These are phyloP conservation scores for Vaucheria bursata DNA, from an alignment of 352 stramenopile species.

Conservation along the genomic window DNA sequence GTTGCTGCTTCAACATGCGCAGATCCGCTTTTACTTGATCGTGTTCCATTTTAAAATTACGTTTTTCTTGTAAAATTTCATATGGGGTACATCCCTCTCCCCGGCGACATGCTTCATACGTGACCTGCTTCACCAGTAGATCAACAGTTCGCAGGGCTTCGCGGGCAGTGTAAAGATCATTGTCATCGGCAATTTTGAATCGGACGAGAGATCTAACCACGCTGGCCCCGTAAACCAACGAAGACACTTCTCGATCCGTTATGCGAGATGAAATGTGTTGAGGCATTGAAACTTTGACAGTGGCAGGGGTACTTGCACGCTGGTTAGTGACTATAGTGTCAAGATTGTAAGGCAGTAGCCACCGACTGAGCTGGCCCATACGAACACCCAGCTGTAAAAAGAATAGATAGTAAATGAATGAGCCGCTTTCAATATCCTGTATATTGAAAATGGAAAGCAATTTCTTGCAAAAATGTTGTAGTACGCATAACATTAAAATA, in stretches of 20 bases:
- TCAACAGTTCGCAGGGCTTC: conserved; percentile 26
- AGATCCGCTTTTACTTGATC: too few species aligned
- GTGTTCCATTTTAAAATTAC: too few species aligned
- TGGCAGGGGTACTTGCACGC: conserved; percentile 31
- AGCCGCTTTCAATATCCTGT: neutral
- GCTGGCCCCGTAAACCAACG: conserved; percentile 18
- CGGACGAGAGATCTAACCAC: conserved; percentile 37
- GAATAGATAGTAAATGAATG: neutral
- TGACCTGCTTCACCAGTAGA: conserved; percentile 1
- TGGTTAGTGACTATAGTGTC: conserved; percentile 48
- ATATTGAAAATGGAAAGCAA: conserved; percentile 7
- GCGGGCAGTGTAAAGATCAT: conserved; percentile 48
- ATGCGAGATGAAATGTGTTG: neutral
- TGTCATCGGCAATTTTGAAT: conserved; percentile 52
- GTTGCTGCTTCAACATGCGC: too few species aligned
- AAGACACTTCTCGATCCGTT: conserved; percentile 23
- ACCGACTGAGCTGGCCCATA: conserved; percentile 48
- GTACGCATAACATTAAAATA: neutral
- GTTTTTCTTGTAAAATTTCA: conserved; percentile 20
- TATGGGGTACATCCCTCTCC: conserved; percentile 23
- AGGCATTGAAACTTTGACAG: conserved; percentile 24
- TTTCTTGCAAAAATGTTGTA: too few species aligned
- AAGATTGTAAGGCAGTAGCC: conserved; percentile 48
- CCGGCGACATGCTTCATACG: conserved; percentile 22
- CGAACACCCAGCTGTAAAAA: conserved; percentile 38